Base-by-base conservation (phyloP, 1,284 basidiomycete genomes). In the Pholiota adiposa region DNA sequence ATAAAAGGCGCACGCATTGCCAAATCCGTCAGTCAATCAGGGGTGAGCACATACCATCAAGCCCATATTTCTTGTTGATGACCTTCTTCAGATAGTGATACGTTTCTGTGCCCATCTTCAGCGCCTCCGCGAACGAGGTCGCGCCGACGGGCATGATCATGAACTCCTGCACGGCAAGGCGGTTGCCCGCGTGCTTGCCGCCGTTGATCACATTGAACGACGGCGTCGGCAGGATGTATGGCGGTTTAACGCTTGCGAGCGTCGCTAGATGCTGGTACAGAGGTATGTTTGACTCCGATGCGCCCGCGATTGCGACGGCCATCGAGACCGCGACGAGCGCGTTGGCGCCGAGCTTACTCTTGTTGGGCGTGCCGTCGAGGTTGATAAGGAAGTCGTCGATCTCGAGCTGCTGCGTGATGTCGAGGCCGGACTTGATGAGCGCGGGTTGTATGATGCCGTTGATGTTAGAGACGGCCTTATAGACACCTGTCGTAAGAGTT, bases 181-280 rank as follows among this genome's bases (percentile, higher is more conserved):
- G 94, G 87, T 99, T 99, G 60, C 97, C 97, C 59, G 97, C 97
- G 78, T 99, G 97, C 66, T 94, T 97, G 65, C 97, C 97, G 78
- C 97, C 97, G 82, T 99, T 99, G 85, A 99, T 99, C 73, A 99
- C 97, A 80, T 99, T 99, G 86, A 97, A 94, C 59, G 93, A 89
- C 56, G 96, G 97, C 74, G 79, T 83, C 69, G 97, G 97, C 70
- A 98, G 89, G 60, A 94, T 82, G 80, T 90, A 98, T 44, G 96
- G 96, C 61, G 92, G 84, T 79, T 94, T 93, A 78, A 97, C 86
- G 68, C 96, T 95, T 60, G 96, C 93, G 68, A 99, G 89, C 65
- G 93, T 89, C 55, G 96, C 97, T 69, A 99, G 87, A 85, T 98
- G 94, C 76, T 93, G 89, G 86, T 98, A 99, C 70, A 98, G 89